Evolutionary conservation across 2,329 filamentous ascomycete genomes (phyloP).

Genomic region (Laburnicola sp.): DNA sequence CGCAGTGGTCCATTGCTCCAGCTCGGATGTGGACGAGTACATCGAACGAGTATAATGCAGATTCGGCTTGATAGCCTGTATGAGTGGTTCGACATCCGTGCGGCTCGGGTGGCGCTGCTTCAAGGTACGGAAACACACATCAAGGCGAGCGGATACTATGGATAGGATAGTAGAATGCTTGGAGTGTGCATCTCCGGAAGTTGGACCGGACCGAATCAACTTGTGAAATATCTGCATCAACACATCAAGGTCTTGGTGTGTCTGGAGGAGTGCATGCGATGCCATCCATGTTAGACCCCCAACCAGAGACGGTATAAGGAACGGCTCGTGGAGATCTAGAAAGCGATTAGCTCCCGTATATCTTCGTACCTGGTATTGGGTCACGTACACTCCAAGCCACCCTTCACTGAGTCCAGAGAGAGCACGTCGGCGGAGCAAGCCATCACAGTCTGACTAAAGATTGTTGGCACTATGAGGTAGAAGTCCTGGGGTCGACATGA

Average conservation of each 20-base stretch:
- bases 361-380: background rate
- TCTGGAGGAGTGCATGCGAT: slow-evolving; percentile 69
- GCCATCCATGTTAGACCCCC: slow-evolving; percentile 73
- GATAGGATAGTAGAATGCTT: slow-evolving; percentile 74
- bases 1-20: slow-evolving; percentile 67
- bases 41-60: slow-evolving; percentile 63
- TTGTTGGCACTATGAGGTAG: slow-evolving; percentile 73
- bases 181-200: slow-evolving; percentile 69
- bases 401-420: slow-evolving; percentile 70
- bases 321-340: slow-evolving; percentile 74
- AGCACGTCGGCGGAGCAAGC: slow-evolving; percentile 69
- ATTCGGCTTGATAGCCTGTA: slow-evolving; percentile 65
- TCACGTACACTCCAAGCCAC: slow-evolving; percentile 71
- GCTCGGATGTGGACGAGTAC: slow-evolving; percentile 65
- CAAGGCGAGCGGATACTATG: slow-evolving; percentile 69
- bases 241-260: slow-evolving; percentile 65
- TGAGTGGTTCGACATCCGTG: slow-evolving; percentile 69
- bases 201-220: slow-evolving; percentile 69
- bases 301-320: slow-evolving; percentile 76
- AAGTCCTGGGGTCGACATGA: slow-evolving; percentile 82
- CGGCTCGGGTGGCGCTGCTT: slow-evolving; percentile 68
- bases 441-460: slow-evolving; percentile 75
- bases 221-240: slow-evolving; percentile 73
- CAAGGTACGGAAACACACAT: slow-evolving; percentile 67
- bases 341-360: slow-evolving; percentile 6